Evolutionary conservation across 164 flowering plant genomes (phyloP).

Genomic region (Vitis amurensis): DNA sequence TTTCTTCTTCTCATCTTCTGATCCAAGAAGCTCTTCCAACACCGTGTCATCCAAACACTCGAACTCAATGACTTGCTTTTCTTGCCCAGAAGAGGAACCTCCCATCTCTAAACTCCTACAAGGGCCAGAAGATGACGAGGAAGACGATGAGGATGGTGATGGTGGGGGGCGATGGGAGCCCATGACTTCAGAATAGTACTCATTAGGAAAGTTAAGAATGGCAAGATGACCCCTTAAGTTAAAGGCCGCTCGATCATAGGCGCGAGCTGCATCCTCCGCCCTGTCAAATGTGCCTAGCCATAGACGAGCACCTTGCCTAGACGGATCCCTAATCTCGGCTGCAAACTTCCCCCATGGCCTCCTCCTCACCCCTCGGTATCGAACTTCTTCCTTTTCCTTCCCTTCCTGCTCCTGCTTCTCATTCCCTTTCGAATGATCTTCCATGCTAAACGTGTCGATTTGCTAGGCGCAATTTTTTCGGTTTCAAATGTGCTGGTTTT

Average conservation of each 20-base stretch:
- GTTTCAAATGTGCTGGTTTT: too few relatives aligned
- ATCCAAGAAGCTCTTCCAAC: constrained; percentile 36
- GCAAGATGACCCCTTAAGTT: constrained; percentile 33
- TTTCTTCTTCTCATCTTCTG: constrained; percentile 25
- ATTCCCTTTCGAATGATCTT: constrained; percentile 1
- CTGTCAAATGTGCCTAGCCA: constrained; percentile 42
- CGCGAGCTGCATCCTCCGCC: constrained; percentile 37
- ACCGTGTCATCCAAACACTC: constrained; percentile 36
- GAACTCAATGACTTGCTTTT: constrained; percentile 25
- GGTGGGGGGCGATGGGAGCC: constrained; percentile 12
- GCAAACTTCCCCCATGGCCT: constrained; percentile 43
- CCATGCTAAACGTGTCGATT: constrained; percentile 8
- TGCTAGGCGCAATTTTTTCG: background rate
- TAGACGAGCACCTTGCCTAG: constrained; percentile 25
- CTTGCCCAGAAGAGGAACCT: constrained; percentile 12
- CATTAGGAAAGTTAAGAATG: constrained; percentile 31
- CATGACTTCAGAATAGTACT: constrained; percentile 17
- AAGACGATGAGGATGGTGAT: background rate
- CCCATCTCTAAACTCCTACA: constrained; percentile 6
- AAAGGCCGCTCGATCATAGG: constrained; percentile 35
- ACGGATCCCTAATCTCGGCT: constrained; percentile 39
- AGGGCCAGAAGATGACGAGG: constrained; percentile 6
- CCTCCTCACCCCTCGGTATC: constrained; percentile 33
- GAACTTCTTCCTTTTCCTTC: constrained; percentile 16
- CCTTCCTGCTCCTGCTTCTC: constrained; percentile 9